phyloP scores from a whole-genome alignment of 2,329 filamentous ascomycete species.

The Rutstroemia sp. region DNA sequence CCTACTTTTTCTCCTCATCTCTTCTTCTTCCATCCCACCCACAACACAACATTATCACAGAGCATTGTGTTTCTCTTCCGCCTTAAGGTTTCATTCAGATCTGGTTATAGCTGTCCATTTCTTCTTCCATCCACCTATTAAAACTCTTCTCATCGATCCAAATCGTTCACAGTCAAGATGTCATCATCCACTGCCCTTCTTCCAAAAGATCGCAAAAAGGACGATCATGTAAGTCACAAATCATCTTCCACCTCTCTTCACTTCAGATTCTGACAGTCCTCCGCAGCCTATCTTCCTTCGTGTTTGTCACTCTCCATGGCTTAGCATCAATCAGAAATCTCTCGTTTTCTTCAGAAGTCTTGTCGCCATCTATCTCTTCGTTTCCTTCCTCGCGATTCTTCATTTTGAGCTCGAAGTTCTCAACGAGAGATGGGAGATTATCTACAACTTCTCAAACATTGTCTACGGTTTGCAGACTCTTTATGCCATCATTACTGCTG shows the following conservation, averaged over 20 bases:
- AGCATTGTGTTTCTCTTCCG: neutral
- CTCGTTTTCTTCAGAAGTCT: slow-evolving; percentile 23
- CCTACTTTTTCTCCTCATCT: neutral
- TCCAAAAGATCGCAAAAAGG: slow-evolving; percentile 22
- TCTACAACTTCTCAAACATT: slow-evolving; percentile 28
- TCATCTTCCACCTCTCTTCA: neutral
- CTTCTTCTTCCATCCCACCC: neutral
- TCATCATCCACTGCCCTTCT: slow-evolving; percentile 30
- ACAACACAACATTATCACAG: neutral
- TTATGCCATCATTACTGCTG: slow-evolving; percentile 26
- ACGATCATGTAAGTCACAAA: slow-evolving; percentile 22
- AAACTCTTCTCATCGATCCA: neutral
- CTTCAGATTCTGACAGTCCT: neutral
- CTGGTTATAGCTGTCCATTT: slow-evolving; percentile 4
- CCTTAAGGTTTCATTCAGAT: neutral
- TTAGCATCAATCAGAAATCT: slow-evolving; percentile 23
- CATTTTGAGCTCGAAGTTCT: slow-evolving; percentile 21
- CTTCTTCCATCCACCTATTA: slow-evolving; percentile 4
- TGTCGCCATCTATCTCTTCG: slow-evolving; percentile 20
- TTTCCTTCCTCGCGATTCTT: slow-evolving; percentile 19
- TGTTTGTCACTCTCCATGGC: slow-evolving; percentile 31
- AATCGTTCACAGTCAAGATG: slow-evolving; percentile 16
- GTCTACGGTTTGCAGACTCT: slow-evolving; percentile 24
- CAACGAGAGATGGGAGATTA: slow-evolving; percentile 16
- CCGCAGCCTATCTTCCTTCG: slow-evolving; percentile 29